Conservation (phyloP, 306 rosid genomes). For the Begonia masoniana region DNA sequence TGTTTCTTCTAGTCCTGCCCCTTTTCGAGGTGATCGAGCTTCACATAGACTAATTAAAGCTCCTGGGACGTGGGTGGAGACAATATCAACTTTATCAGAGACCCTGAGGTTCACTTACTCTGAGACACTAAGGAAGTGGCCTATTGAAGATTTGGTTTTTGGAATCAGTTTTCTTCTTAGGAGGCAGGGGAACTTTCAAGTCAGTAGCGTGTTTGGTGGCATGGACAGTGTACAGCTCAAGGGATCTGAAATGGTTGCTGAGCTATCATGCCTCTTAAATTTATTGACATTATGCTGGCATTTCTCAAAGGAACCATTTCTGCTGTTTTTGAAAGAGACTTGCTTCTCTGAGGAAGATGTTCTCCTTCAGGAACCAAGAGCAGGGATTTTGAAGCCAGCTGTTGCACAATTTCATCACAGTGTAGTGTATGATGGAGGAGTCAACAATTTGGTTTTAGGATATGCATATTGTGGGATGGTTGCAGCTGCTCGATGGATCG, state of each 20-base stretch:
- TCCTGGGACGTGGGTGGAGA: conserved; percentile 91
- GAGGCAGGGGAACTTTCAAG: conserved; percentile 81
- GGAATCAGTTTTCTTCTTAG: conserved; percentile 83
- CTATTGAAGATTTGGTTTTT: conserved; percentile 89
- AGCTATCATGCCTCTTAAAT: conserved; percentile 56
- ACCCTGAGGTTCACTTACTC: conserved; percentile 90
- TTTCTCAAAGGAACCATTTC: conserved; percentile 78
- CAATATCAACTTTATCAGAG: conserved; percentile 79
- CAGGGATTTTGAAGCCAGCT: conserved; percentile 97
- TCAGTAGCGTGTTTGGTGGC: conserved; percentile 61
- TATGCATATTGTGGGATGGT: conserved; percentile 97
- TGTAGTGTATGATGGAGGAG: conserved; percentile 76
- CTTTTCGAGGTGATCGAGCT: conserved; percentile 45
- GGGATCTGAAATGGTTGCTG: conserved; percentile 52
- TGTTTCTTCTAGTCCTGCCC: conserved; percentile 19
- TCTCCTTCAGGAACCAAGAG: conserved; percentile 84
- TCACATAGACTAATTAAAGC: conserved; percentile 75
- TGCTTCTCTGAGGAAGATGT: conserved; percentile 63
- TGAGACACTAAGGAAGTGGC: conserved; percentile 97
- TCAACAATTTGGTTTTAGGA: conserved; percentile 75
- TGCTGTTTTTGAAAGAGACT: conserved; percentile 67
- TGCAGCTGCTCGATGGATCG: conserved; percentile 97
- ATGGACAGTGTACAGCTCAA: conserved; percentile 51
- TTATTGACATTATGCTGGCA: conserved; percentile 91
- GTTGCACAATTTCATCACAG: conserved; percentile 88